These are phyloP conservation scores for Eustoma russellianum DNA, from an alignment of 257 asterid species.

Conservation along the genomic window DNA sequence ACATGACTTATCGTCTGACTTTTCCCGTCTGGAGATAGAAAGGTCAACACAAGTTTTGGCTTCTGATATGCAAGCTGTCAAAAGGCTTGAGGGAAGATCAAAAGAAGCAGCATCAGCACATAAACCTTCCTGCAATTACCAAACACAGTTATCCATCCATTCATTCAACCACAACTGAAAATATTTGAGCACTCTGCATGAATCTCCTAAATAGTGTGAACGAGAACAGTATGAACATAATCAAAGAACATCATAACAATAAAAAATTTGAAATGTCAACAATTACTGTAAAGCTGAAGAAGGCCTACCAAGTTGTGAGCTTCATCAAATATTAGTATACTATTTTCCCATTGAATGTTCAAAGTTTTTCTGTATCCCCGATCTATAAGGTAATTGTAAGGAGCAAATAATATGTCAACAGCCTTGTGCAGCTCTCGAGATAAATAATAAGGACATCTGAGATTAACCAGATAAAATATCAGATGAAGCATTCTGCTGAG, in stretches of 20 bases:
- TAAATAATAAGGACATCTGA: conserved; percentile 91
- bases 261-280: conserved; percentile 10
- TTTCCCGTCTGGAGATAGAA: conserved; percentile 60
- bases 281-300: conserved; percentile 15
- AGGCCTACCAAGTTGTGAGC: conserved; percentile 90
- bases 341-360: conserved; percentile 58
- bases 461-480: conserved; percentile 4
- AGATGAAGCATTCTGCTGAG: conserved; percentile 10
- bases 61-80: conserved; percentile 86
- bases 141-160: background rate
- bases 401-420: conserved; percentile 91
- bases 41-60: conserved; percentile 77
- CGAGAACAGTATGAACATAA: background rate
- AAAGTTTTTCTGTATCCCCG: conserved; percentile 62
- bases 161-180: conserved; percentile 11
- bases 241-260: conserved; percentile 8
- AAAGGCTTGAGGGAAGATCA: conserved; percentile 79
- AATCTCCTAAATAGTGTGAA: no score
- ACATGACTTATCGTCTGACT: conserved; percentile 69
- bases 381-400: conserved; percentile 96
- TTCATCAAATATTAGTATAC: conserved; percentile 95
- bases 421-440: conserved; percentile 84
- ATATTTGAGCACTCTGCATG: background rate
- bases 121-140: conserved; percentile 66
- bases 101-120: conserved; percentile 99